Evolutionary conservation across 805 yeast genomes (phyloP), one percentile per base, ranked within the genome.

Genomic region (Komagataella pseudopastoris): DNA sequence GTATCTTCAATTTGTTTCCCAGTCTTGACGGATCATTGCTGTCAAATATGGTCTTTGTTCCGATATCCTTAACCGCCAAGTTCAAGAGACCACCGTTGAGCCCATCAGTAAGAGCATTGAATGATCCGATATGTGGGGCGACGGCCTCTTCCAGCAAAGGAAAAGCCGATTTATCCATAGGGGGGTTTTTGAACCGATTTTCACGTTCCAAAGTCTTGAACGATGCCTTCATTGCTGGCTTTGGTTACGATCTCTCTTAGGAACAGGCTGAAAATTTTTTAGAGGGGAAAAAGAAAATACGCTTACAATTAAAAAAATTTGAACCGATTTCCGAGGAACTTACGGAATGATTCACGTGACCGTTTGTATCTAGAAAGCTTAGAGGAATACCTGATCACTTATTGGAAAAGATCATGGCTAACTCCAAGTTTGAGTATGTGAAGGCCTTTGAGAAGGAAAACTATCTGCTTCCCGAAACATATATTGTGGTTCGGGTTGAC

Each of bases 51-150:
- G 89, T 81, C 61, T 83, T 87, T 54, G 78, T 69, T 7, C 98
- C 99, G 54, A 93, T 88, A 62, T 93, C 98, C 60, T 83, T 75
- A 48, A 85, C 95, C 2, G 86, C 97, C 50, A 84, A 70, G 64
- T 90, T 88, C 54, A 93, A 72, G 23, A 93, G 67, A 5, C 96
- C 96, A 48, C 91, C 95, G 47, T 74, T 81, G 22, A 86, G 80
- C 47, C 96, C 96, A 53, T 87, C 95, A 22, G 96, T 86, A 52
- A 93, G 73, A 4, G 97, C 97, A 73, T 93, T 85, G 75, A 93
- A 93, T 1, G 98, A 91, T 6, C 96, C 97, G 52, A 93, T 78
- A 65, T 93, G 99, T 4, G 99, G 99, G 52, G 81, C 80, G 45
- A 93, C 93, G 14, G 99, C 98, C 56, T 88, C 96, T 53, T 78